Base-by-base conservation (phyloP, 108 stramenopile species). In the Hondaea fermentalgiana region DNA sequence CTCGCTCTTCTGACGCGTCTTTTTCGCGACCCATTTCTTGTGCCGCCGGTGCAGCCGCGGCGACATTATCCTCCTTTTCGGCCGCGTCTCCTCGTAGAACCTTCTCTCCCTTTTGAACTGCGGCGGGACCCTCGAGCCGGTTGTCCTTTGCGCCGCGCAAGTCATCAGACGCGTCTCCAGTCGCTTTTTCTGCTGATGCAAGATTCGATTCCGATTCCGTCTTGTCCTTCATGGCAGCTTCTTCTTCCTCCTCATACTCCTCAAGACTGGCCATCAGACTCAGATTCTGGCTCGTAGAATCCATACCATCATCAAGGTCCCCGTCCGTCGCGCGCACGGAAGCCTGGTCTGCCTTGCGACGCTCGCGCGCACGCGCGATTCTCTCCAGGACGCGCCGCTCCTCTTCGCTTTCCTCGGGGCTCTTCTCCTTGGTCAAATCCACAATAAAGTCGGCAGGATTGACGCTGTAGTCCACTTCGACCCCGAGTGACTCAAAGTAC, bases 401-500 rank as follows among this genome's bases (percentile, higher is more conserved):
- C 21, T 83, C 72, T 21, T 83, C 72, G 23, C 6, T 21, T 21
- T 83, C 72, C 47, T 83, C 72, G 5, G 5, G 17, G 5, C 17
- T 19, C 49, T 83, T 83, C 8, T 83, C 72, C 21, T 83, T 45
- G 17, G 72, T 83, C 6, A 83, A 43, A 21, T 83, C 72, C 42
- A 83, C 72, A 21, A 83, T 83, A 21, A 83, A 83, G 72, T 83
- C 72, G 19, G 72, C 72, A 8, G 72, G 72, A 21, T 83, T 83
- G 25, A 83, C 72, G 25, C 49, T 83, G 72, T 83, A 83, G 72
- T 83, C 72, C n/a, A 83, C 72, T 21, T 83, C 47, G 25, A 83
- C 14, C 6, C 72, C 72, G 16, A 83, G 72, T 5, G 47, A 51
- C 49, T 83, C 72, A 83, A 83, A 83, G 72, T 83, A 83, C 49